phyloP scores from a whole-genome alignment of 1,284 basidiomycete species.

The Irpex rosettiformis region DNA sequence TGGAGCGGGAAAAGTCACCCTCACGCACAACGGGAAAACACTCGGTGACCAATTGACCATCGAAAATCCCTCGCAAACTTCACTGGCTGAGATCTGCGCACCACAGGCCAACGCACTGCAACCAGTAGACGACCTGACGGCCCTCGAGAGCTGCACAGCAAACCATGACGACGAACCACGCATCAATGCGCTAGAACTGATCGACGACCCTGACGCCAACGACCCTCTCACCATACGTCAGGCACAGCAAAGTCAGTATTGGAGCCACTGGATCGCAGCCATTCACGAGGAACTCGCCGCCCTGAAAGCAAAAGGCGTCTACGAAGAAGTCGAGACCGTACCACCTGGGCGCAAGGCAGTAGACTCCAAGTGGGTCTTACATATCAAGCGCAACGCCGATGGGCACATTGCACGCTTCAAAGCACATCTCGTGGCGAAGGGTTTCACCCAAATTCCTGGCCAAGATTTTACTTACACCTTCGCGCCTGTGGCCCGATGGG shows the following conservation, averaged over 20 bases:
- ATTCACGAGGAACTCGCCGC: background rate
- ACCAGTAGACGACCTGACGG: too few species aligned
- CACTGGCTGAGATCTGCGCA: too few species aligned
- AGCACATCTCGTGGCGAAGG: slow-evolving; percentile 37
- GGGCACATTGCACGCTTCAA: slow-evolving; percentile 32
- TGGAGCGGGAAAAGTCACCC: too few species aligned
- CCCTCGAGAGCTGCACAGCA: too few species aligned
- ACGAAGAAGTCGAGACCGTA: background rate
- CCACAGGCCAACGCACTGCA: too few species aligned
- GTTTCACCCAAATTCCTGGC: slow-evolving; percentile 39
- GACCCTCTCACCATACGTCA: background rate
- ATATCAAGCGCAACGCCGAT: slow-evolving; percentile 27
- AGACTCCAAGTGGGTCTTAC: slow-evolving; percentile 27
- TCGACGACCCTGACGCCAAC: background rate
- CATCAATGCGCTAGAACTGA: too few species aligned
- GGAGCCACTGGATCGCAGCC: background rate
- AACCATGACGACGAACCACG: too few species aligned
- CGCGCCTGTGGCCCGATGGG: slow-evolving; percentile 33
- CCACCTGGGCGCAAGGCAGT: slow-evolving; percentile 18
- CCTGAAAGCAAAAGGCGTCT: background rate
- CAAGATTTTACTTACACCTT: slow-evolving; percentile 30
- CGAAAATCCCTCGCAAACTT: too few species aligned
- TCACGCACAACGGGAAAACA: too few species aligned
- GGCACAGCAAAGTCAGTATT: background rate
- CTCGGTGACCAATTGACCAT: too few species aligned